Conservation (phyloP, 164 flowering plant species). For the Stephania japonica region DNA sequence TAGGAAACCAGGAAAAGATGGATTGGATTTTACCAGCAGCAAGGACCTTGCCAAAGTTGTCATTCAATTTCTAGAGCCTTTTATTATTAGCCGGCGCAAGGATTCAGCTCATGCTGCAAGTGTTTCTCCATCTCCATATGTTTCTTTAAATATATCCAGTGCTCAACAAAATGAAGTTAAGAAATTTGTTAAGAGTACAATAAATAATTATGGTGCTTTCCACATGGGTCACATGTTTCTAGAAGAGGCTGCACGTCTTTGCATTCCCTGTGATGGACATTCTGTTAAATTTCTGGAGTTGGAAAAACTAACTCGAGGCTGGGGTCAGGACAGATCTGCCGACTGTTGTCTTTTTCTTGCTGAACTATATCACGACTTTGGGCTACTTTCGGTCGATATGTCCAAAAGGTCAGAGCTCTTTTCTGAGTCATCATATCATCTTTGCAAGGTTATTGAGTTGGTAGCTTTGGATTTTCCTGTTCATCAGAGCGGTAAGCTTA, state of each 20-base stretch:
- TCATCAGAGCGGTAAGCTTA: constrained; percentile 15
- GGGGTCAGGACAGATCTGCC: constrained; percentile 66
- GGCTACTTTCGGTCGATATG: constrained; percentile 35
- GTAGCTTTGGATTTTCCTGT: constrained; percentile 55
- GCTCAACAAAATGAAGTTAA: constrained; percentile 41
- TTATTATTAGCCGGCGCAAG: constrained; percentile 36
- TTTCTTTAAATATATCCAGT: constrained; percentile 21
- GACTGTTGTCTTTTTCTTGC: constrained; percentile 87
- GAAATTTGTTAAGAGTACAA: constrained; percentile 43
- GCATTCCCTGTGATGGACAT: constrained; percentile 39
- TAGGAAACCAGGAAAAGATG: constrained; percentile 92
- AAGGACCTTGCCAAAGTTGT: constrained; percentile 63
- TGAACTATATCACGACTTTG: constrained; percentile 77
- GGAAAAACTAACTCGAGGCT: constrained; percentile 72
- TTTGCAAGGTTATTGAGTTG: constrained; percentile 79
- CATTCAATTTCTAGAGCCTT: constrained; percentile 53
- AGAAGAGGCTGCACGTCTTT: constrained; percentile 51
- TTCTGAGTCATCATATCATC: constrained; percentile 66
- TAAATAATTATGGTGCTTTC: constrained; percentile 75
- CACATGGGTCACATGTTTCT: constrained; percentile 78
- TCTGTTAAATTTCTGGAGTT: constrained; percentile 66
- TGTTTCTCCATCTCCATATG: constrained; percentile 21
- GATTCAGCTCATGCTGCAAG: constrained; percentile 23
- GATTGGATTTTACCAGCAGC: constrained; percentile 38
- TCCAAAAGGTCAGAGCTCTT: constrained; percentile 39